Conservation (phyloP, 495 filamentous ascomycete species). For the Neurospora sp. region DNA sequence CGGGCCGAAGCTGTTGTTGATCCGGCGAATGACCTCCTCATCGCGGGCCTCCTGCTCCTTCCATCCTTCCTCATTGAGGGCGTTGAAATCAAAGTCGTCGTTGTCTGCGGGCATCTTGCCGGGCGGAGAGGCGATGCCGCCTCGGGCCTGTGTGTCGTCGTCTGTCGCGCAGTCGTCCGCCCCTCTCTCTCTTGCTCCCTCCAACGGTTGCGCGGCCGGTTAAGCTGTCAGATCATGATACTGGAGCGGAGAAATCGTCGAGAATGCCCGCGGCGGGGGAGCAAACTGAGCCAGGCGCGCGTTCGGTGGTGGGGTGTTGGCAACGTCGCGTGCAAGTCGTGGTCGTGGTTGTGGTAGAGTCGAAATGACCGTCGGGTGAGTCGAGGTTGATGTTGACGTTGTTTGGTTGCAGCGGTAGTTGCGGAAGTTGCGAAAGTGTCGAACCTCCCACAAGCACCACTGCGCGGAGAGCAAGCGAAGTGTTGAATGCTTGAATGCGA, state of each 20-base stretch:
- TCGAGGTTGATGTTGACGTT: not conserved
- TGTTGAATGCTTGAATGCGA: not conserved
- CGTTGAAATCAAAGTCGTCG: slow-evolving; percentile 9
- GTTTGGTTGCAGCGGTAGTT: not conserved
- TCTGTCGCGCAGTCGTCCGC: slow-evolving; percentile 1
- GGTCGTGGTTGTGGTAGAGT: not conserved
- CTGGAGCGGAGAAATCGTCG: not conserved
- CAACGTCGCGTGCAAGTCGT: not conserved
- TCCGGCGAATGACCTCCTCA: slow-evolving; percentile 12
- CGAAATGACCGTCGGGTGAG: not conserved
- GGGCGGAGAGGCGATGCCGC: not conserved
- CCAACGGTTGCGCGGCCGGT: slow-evolving; percentile 11
- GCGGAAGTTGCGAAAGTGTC: not conserved
- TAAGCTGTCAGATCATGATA: slow-evolving; percentile 14
- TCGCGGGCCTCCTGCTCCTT: slow-evolving; percentile 17
- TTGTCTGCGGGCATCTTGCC: slow-evolving; percentile 14
- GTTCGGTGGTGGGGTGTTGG: not conserved
- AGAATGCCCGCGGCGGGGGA: not conserved
- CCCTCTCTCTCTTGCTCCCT: slow-evolving; percentile 8
- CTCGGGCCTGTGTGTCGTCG: not conserved
- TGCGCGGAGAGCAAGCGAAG: not conserved
- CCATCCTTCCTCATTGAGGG: slow-evolving; percentile 19
- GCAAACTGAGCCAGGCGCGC: not conserved
- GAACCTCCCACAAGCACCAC: not conserved
- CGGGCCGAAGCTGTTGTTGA: slow-evolving; percentile 6